These are phyloP conservation scores for Rhynchospora pubera DNA, from an alignment of 176 grass and related monocot species.

Conservation along the genomic window DNA sequence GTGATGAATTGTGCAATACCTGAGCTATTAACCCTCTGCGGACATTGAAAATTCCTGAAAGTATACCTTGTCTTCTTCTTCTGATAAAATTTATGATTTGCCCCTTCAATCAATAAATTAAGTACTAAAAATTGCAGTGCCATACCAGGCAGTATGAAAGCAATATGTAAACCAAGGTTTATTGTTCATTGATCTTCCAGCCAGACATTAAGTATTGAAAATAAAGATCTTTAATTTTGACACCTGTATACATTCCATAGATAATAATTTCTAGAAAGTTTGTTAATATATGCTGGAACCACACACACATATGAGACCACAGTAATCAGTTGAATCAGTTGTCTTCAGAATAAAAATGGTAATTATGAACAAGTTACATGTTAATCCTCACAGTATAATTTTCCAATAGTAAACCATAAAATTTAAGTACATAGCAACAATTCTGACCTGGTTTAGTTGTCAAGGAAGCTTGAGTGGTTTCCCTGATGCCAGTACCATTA, in stretches of 20 bases:
- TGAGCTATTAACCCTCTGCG: constrained; percentile 50
- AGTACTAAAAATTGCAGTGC: not conserved
- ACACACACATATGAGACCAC: not conserved
- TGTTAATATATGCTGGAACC: not conserved
- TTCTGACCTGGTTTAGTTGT: constrained; percentile 31
- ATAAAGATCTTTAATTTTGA: not conserved
- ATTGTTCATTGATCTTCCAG: not conserved
- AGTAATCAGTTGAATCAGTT: too few relatives aligned
- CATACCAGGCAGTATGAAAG: not conserved
- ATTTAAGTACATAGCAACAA: not conserved
- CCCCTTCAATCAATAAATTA: constrained; percentile 26
- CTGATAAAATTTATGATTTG: constrained; percentile 59
- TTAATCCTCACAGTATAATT: constrained; percentile 12
- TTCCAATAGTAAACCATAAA: not conserved
- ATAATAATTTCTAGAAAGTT: too few relatives aligned
- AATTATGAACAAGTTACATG: constrained; percentile 13
- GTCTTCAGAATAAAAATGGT: not conserved
- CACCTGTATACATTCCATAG: not conserved
- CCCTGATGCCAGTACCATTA: not conserved
- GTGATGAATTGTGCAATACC: constrained; percentile 30
- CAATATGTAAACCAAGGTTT: not conserved
- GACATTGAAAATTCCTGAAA: constrained; percentile 62
- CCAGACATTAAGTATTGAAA: not conserved
- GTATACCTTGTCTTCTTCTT: constrained; percentile 81
- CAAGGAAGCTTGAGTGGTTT: constrained; percentile 14